A percentile compares a stretch with the other conserved stretches of the same genome.
These are phyloP conservation scores for Dovyalis caffra DNA, from an alignment of 345 rosid genomes.

Conservation along the genomic window DNA sequence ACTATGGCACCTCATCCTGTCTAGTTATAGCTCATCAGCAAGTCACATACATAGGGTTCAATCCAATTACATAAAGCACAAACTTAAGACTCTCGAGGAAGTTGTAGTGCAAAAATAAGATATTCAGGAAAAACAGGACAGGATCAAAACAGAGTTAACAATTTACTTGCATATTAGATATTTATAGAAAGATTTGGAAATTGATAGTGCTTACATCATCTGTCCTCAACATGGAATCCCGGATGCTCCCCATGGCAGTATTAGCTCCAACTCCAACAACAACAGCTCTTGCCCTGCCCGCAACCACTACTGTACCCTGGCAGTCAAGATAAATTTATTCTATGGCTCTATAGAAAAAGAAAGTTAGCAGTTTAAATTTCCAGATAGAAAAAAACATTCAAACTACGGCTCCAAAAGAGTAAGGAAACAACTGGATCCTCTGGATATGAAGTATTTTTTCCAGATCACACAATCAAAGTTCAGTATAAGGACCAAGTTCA, in stretches of 20 bases:
- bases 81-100: conserved; percentile 7
- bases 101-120: neutral
- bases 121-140: conserved; percentile 3
- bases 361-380: neutral
- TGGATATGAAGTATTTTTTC: neutral
- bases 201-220: conserved; percentile 63
- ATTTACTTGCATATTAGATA: neutral
- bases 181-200: conserved; percentile 7
- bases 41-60: neutral
- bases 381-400: neutral
- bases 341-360: neutral
- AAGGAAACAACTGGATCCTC: neutral
- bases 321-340: conserved; percentile 27
- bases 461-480: neutral
- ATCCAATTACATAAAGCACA: neutral
- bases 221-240: conserved; percentile 89
- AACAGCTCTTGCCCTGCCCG: conserved; percentile 94
- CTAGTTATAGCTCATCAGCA: neutral
- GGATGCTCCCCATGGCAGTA: conserved; percentile 99
- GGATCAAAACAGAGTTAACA: neutral
- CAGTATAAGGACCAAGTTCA: too few relatives aligned
- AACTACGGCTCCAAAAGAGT: neutral
- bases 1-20: neutral
- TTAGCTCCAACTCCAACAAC: conserved; percentile 93
- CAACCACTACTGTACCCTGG: conserved; percentile 95